Base-by-base conservation (phyloP, 306 rosid genomes). In the Trichosanthes truncata region DNA sequence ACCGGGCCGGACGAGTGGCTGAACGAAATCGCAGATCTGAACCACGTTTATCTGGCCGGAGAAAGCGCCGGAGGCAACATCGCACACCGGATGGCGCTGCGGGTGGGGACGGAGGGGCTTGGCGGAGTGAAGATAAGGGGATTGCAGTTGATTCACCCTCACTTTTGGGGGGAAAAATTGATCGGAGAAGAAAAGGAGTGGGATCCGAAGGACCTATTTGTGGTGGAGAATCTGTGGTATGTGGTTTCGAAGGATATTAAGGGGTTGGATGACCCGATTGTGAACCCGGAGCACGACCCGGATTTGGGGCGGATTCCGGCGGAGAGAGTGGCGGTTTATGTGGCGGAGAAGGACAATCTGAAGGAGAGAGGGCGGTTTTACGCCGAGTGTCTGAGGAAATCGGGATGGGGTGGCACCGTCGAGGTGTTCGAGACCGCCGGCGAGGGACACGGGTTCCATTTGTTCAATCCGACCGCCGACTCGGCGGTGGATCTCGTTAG, bases 31-130 rank as follows among this genome's bases (percentile, higher is more conserved):
- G 97, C 89, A 0, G 92, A 93, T 85, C 72, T 85, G 3, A 82
- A 25, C 48, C 83, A 72, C 3, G 88, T 90, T 21, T 89, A 85
- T 75, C 61, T 93, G 1, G 84, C 82, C 0, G 98, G 97, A 3
- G 98, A 93, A 36, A 93, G 96, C 57, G 92, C 95, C 0, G 98
- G 98, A 9, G 98, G 86, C 0, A 91, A 90, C 9, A 78, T 91
- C 7, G 82, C 90, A 0, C 92, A 89, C 77, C 80, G 90, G 60
- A 78, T 86, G 87, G 95, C 82, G 2, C 12, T 91, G 78, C 87
- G 92, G 77, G 67, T 74, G 4, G 93, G 89, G 12, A 1, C 15
- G 0, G 94, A 91, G 10, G 88, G 85, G 1, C 59, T 90, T 23
- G 48, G 4, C 1, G 90, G 91, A 18, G 38, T 89, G 41, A 84